phyloP scores from a whole-genome alignment of 495 filamentous ascomycete genomes.

The Parathielavia hyrcaniae region DNA sequence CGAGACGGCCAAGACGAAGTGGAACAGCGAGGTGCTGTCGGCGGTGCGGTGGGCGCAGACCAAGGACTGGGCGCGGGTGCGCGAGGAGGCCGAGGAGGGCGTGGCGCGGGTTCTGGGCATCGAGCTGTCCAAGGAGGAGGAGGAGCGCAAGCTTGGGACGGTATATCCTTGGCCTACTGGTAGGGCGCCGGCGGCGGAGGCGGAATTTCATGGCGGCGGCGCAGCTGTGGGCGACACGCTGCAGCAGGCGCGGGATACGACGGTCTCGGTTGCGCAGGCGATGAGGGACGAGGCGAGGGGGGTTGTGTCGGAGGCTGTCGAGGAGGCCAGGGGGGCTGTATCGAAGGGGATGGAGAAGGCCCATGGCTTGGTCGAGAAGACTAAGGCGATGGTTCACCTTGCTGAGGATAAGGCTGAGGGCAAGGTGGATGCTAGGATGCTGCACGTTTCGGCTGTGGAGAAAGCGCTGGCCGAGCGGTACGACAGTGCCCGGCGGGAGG shows the following conservation, averaged over 20 bases:
- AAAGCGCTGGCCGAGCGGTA: slow-evolving; percentile 45
- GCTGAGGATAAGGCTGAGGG: slow-evolving; percentile 26
- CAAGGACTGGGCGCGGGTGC: slow-evolving; percentile 56
- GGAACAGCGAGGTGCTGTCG: slow-evolving; percentile 69
- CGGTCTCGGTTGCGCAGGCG: slow-evolving; percentile 1
- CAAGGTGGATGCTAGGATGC: slow-evolving; percentile 26
- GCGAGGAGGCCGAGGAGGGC: slow-evolving; percentile 48
- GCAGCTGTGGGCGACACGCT: slow-evolving; percentile 15
- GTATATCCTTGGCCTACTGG: slow-evolving; percentile 14
- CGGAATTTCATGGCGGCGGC: slow-evolving; percentile 15
- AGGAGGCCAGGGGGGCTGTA: slow-evolving; percentile 29
- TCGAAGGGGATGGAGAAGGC: slow-evolving; percentile 26
- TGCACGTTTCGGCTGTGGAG: slow-evolving; percentile 38
- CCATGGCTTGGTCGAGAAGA: slow-evolving; percentile 21
- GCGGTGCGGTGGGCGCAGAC: slow-evolving; percentile 61
- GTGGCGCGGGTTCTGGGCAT: slow-evolving; percentile 25
- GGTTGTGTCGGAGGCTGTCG: slow-evolving; percentile 27
- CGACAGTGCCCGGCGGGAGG: slow-evolving; percentile 28
- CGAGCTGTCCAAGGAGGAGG: slow-evolving; percentile 11
- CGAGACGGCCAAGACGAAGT: slow-evolving; percentile 68
- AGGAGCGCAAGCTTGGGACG: slow-evolving; percentile 27
- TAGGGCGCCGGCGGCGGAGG: slow-evolving; percentile 25
- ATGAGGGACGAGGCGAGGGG: slow-evolving; percentile 24
- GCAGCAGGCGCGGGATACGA: slow-evolving; percentile 3
- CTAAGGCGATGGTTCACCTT: slow-evolving; percentile 27